Conservation (phyloP, 164 flowering plant genomes). For the Magnolia sinica region DNA sequence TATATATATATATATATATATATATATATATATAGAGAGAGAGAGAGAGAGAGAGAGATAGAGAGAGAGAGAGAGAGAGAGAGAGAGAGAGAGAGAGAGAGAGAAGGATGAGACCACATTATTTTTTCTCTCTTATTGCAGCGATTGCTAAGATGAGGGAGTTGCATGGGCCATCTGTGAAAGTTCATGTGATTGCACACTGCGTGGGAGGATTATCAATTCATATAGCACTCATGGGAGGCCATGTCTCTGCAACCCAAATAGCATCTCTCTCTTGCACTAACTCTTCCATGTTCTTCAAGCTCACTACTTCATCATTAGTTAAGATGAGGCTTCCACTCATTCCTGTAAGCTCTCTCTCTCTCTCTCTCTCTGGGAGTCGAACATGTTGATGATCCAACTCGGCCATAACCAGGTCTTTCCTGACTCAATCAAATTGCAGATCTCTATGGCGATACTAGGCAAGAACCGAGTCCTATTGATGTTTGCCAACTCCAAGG, state of each 20-base stretch:
- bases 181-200: constrained; percentile 54
- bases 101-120: neutral
- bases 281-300: constrained; percentile 65
- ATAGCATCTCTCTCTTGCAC: constrained; percentile 57
- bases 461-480: constrained; percentile 37
- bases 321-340: constrained; percentile 65
- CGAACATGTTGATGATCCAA: too few species aligned
- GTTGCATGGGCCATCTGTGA: constrained; percentile 29
- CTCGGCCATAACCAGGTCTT: too few species aligned
- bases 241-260: constrained; percentile 37
- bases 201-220: constrained; percentile 59
- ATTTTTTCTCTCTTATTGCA: constrained; percentile 13
- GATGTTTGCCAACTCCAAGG: constrained; percentile 23
- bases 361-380: neutral
- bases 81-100: too few species aligned
- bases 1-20: too few species aligned
- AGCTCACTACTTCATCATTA: constrained; percentile 32
- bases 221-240: constrained; percentile 68
- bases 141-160: constrained; percentile 39
- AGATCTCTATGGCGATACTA: constrained; percentile 46
- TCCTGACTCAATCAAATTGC: constrained; percentile 4
- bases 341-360: constrained; percentile 38
- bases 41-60: too few species aligned
- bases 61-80: too few species aligned
- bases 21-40: too few species aligned